Conservation (phyloP, 1,139 yeast species). For the Pichia sp. region DNA sequence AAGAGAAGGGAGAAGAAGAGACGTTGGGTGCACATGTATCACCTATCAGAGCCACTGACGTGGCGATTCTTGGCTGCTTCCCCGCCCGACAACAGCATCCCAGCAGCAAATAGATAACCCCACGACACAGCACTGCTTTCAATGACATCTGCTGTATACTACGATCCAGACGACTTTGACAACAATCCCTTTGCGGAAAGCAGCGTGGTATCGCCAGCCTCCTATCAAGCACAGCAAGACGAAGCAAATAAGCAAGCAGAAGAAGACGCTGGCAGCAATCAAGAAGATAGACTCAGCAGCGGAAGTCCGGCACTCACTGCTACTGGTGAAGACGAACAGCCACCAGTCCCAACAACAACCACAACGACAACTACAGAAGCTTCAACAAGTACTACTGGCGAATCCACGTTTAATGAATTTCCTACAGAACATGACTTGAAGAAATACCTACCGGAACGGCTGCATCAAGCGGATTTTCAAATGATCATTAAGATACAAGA, state of each 20-base stretch:
- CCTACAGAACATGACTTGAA: slow-evolving; percentile 42
- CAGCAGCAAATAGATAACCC: too few relatives aligned
- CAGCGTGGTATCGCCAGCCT: slow-evolving; percentile 22
- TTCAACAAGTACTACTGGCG: slow-evolving; percentile 10
- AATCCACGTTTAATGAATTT: slow-evolving; percentile 24
- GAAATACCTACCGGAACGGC: slow-evolving; percentile 51
- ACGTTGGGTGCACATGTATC: too few relatives aligned
- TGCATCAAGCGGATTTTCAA: slow-evolving; percentile 29
- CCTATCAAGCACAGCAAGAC: slow-evolving; percentile 1
- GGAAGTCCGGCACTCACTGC: background rate
- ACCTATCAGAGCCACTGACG: too few relatives aligned
- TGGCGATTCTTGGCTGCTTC: too few relatives aligned
- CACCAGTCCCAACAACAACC: background rate
- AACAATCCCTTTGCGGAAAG: slow-evolving; percentile 59
- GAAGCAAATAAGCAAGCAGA: background rate
- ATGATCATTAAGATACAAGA: slow-evolving; percentile 42
- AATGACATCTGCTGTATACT: slow-evolving; percentile 59
- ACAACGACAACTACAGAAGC: background rate
- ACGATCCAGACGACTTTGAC: slow-evolving; percentile 65
- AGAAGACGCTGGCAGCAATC: background rate
- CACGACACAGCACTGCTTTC: too few relatives aligned
- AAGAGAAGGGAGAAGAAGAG: too few relatives aligned
- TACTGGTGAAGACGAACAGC: background rate
- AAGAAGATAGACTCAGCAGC: background rate
- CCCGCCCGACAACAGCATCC: too few relatives aligned